Evolutionary conservation across 192 early-diverging fungal species (phyloP).

Genomic region (Endogone sp.): DNA sequence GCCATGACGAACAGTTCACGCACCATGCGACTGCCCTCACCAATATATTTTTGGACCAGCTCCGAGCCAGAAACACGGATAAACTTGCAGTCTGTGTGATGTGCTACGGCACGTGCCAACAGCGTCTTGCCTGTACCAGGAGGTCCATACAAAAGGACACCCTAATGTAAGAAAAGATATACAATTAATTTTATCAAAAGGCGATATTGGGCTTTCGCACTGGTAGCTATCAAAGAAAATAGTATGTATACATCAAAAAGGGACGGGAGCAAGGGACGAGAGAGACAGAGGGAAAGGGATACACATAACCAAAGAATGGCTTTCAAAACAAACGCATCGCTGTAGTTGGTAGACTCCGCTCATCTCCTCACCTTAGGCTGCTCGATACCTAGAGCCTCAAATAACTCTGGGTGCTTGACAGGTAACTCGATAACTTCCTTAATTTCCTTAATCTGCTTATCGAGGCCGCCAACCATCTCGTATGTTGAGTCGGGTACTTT

Average conservation of each 20-base stretch:
- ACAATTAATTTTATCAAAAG: no score
- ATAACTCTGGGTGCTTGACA: slow-evolving; percentile 98
- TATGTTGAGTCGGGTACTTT: slow-evolving; percentile 99
- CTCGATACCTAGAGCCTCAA: slow-evolving; percentile 96
- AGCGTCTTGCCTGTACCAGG: slow-evolving; percentile 89
- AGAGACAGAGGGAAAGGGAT: no score
- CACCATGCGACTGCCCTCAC: slow-evolving; percentile 89
- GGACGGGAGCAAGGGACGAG: no score
- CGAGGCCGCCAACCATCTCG: slow-evolving; percentile 98
- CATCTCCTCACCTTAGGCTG: slow-evolving; percentile 77
- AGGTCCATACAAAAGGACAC: slow-evolving; percentile 89
- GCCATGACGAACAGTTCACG: slow-evolving; percentile 90
- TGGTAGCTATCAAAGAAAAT: no score
- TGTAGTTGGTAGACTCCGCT: neutral
- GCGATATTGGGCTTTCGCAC: no score
- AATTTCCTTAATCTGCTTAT: slow-evolving; percentile 99
- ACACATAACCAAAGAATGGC: no score
- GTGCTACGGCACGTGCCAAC: slow-evolving; percentile 86
- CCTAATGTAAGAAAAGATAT: slow-evolving; percentile 34
- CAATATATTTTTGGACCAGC: slow-evolving; percentile 91
- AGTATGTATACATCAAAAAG: no score
- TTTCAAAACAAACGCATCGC: slow-evolving; percentile 1
- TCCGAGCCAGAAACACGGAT: slow-evolving; percentile 90
- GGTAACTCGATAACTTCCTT: slow-evolving; percentile 99
- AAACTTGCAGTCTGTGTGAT: slow-evolving; percentile 90